Conservation (phyloP, 805 yeast species). For the Candida coquimbonensis region DNA sequence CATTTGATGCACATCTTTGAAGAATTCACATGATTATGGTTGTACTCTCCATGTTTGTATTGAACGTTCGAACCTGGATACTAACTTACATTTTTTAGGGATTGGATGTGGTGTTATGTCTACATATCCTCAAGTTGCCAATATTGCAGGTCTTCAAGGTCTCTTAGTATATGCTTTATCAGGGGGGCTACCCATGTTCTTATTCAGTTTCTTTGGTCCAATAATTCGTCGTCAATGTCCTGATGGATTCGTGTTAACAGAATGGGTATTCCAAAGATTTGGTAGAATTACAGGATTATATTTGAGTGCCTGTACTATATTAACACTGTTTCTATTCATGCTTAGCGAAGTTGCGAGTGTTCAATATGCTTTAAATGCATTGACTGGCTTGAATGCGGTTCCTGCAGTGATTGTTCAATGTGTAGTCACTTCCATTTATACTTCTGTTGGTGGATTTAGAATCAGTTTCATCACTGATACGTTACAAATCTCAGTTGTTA, state of each 20-base stretch:
- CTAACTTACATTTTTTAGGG: slow-evolving; percentile 45
- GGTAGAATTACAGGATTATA: slow-evolving; percentile 70
- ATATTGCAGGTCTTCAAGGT: slow-evolving; percentile 82
- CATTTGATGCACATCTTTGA: too few relatives aligned
- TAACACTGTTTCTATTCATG: slow-evolving; percentile 82
- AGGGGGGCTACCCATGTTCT: slow-evolving; percentile 77
- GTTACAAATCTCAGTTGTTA: slow-evolving; percentile 70
- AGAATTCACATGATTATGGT: too few relatives aligned
- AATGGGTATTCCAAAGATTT: slow-evolving; percentile 85
- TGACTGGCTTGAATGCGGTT: slow-evolving; percentile 73
- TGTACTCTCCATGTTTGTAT: neutral
- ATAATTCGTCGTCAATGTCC: slow-evolving; percentile 73
- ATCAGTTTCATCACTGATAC: slow-evolving; percentile 86
- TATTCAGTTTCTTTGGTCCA: slow-evolving; percentile 84
- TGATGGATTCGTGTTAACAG: slow-evolving; percentile 84
- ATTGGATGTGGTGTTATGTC: slow-evolving; percentile 84
- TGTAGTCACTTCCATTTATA: slow-evolving; percentile 80
- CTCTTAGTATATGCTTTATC: slow-evolving; percentile 70
- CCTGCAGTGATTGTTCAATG: slow-evolving; percentile 82
- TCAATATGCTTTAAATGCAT: slow-evolving; percentile 63
- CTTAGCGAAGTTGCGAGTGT: slow-evolving; percentile 81
- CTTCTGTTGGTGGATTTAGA: slow-evolving; percentile 82
- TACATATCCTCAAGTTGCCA: slow-evolving; percentile 83
- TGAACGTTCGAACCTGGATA: neutral
- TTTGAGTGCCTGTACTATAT: slow-evolving; percentile 71